Percentiles rank a stretch among this genome's conserved stretches.
Evolutionary conservation across 2,329 filamentous ascomycete genomes (phyloP).

Genomic region (Escovopsis sp.): DNA sequence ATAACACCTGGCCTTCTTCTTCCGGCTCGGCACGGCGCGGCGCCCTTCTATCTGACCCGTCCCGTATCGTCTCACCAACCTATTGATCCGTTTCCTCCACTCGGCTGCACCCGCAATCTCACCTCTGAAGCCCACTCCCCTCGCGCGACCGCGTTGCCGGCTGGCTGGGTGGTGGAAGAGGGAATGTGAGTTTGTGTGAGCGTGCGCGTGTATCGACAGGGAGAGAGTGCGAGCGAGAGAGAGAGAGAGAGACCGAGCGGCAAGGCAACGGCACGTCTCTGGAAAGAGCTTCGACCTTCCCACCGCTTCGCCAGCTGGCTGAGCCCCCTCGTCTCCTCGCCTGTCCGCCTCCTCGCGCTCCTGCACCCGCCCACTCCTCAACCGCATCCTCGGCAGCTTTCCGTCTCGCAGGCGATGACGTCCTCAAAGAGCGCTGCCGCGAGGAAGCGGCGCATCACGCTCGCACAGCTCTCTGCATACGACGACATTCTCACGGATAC

Average conservation of each 20-base stretch:
- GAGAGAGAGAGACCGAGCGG: no score
- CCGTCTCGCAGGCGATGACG: constrained; percentile 21
- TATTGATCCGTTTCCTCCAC: no score
- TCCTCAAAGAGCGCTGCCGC: constrained; percentile 18
- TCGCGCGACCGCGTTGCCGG: constrained; percentile 1
- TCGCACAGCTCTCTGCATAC: constrained; percentile 79
- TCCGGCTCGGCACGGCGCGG: no score
- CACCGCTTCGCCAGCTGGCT: neutral
- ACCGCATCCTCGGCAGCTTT: no score
- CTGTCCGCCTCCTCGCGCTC: no score
- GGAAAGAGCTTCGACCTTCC: neutral
- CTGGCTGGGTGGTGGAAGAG: neutral
- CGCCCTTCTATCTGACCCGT: neutral
- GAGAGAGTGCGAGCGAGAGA: no score
- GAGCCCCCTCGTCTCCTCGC: no score
- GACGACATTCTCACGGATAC: constrained; percentile 94
- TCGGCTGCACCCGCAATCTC: constrained; percentile 3
- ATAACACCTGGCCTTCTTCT: neutral
- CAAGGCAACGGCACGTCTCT: neutral
- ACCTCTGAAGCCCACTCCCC: no score
- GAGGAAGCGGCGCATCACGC: constrained; percentile 61
- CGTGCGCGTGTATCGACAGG: no score
- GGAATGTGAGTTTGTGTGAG: no score
- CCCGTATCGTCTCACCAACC: neutral
- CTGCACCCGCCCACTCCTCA: no score